Percentiles rank a stretch among this genome's conserved stretches.
Evolutionary conservation across 2,329 filamentous ascomycete genomes (phyloP).

Genomic region (Thermochaetoides dissita): DNA sequence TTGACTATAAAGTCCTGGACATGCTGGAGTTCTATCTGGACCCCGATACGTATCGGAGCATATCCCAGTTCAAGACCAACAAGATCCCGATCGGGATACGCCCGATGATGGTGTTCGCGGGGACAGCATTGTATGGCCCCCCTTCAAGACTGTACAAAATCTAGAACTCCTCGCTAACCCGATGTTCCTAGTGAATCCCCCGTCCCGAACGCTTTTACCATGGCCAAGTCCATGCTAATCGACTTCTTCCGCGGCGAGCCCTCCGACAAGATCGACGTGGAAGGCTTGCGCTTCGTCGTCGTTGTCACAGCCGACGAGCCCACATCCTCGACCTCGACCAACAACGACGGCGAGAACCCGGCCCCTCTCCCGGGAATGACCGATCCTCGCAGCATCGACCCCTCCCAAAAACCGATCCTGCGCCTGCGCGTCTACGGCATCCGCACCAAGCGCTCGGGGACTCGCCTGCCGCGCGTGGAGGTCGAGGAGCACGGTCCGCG

Average conservation of each 20-base stretch:
- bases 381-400: slow-evolving; percentile 6
- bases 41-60: slow-evolving; percentile 52
- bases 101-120: slow-evolving; percentile 83
- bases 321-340: slow-evolving; percentile 20
- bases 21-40: slow-evolving; percentile 88
- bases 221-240: slow-evolving; percentile 73
- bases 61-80: slow-evolving; percentile 62
- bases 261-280: slow-evolving; percentile 75
- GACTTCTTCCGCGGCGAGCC: slow-evolving; percentile 82
- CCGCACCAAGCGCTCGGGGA: slow-evolving; percentile 70
- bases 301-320: slow-evolving; percentile 63
- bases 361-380: neutral
- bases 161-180: neutral
- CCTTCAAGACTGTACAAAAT: neutral
- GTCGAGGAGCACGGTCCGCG: slow-evolving; percentile 90
- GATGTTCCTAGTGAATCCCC: slow-evolving; percentile 49
- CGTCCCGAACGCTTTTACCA: slow-evolving; percentile 63
- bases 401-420: slow-evolving; percentile 36
- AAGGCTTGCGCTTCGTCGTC: slow-evolving; percentile 84
- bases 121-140: slow-evolving; percentile 52
- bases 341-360: neutral
- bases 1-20: slow-evolving; percentile 76
- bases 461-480: slow-evolving; percentile 79
- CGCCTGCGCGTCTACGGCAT: slow-evolving; percentile 74
- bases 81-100: slow-evolving; percentile 70